Percentiles rank a stretch among this genome's conserved stretches.
Evolutionary conservation across 257 asterid species (phyloP).

Genomic region (Nicotiana knightiana): DNA sequence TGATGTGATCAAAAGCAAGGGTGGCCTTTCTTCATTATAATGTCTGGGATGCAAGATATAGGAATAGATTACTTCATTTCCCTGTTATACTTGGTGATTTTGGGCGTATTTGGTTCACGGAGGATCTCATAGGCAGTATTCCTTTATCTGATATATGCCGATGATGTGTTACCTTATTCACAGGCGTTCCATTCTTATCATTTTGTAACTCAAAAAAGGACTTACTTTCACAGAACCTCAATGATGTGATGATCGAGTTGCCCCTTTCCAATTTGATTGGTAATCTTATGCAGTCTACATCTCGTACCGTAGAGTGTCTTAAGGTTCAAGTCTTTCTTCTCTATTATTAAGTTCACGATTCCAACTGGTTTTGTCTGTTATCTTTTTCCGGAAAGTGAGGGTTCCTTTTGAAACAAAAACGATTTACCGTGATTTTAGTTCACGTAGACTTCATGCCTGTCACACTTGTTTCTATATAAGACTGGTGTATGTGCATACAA

Average conservation of each 20-base stretch:
- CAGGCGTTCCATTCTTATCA: not conserved
- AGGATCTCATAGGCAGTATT: not conserved
- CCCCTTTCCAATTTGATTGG: not conserved
- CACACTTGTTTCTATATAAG: not conserved
- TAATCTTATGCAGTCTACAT: not conserved
- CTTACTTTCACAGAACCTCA: not conserved
- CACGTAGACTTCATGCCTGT: not conserved
- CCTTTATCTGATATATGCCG: not conserved
- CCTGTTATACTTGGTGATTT: not conserved
- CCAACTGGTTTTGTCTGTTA: not conserved
- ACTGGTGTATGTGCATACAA: not conserved
- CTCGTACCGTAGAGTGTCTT: not conserved
- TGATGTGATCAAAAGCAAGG: not conserved
- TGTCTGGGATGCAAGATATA: not conserved
- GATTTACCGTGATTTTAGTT: not conserved
- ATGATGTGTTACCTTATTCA: not conserved
- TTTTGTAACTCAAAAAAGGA: not conserved
- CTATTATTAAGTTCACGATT: not conserved
- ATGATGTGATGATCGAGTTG: not conserved
- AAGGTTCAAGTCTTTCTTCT: not conserved
- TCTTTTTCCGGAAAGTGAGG: not conserved
- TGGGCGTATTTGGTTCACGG: not conserved
- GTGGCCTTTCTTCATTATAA: not conserved
- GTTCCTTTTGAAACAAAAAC: not conserved
- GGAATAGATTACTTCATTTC: not conserved